Base-by-base conservation (phyloP, 2,329 filamentous ascomycete species). In the Eutypella sp. region DNA sequence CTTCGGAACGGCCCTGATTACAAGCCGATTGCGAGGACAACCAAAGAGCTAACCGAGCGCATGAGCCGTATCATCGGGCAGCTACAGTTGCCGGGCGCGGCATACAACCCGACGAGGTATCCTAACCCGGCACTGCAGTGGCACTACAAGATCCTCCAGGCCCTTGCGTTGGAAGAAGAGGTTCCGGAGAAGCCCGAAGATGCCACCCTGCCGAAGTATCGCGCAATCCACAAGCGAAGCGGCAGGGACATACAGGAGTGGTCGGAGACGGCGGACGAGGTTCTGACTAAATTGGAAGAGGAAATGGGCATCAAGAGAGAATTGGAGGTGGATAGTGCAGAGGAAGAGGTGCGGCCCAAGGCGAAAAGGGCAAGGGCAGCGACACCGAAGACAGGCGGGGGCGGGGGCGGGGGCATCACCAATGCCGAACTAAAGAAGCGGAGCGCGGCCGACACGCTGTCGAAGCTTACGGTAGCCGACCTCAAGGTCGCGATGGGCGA, bases 141-240 rank as follows among this genome's bases (percentile, higher is more conserved):
- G 91, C 93, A 97, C 69, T 99, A 97, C 72, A 85, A 82, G 50
- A 95, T 99, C 39, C 72, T 99, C 1, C 93, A 99, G 67, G 86
- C 88, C 6, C 76, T 96, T 47, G 93, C 93, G 0, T 74, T 99
- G 1, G 91, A 96, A 29, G 93, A 99, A 62, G 91, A 96, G 54
- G 70, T 95, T 1, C 91, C 91, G 0, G 84, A 87, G 18, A 78
- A 84, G 41, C 68, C 68, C 2, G 74, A 80, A 13, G 93, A 99
- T 61, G 84, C 86, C 53, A 97, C 93, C 0, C 63, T 88, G 13
- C 93, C 93, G 2, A 89, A 87, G 57, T 90, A 85, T 66, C 85
- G 80, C 55, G 89, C 95, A 54, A 97, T 99, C 45, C 81, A 90
- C 64, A 97, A 95, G 70, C 82, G 92, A 24, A 85, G 87, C 2